Percentiles rank a stretch among this genome's conserved stretches.
Conservation (phyloP, 1,284 basidiomycete species). For the Trametes pubescens region DNA sequence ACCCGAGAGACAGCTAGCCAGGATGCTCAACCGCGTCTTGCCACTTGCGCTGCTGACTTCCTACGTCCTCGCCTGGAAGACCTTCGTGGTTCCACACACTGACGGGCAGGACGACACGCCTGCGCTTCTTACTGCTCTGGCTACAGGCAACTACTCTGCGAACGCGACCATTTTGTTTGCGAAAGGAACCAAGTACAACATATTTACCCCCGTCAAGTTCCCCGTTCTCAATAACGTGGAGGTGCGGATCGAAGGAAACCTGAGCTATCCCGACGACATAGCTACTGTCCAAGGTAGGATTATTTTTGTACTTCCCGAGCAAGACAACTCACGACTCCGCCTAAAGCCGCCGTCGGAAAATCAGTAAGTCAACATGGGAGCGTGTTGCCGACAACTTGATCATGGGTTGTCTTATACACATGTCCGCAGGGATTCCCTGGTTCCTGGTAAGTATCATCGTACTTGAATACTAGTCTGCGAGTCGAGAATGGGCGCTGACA, state of each 20-base stretch:
- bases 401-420: neutral
- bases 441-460: slow-evolving; percentile 49
- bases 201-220: slow-evolving; percentile 65
- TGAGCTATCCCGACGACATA: slow-evolving; percentile 63
- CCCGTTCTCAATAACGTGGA: slow-evolving; percentile 64
- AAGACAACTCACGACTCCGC: neutral
- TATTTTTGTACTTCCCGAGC: neutral
- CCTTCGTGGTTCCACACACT: slow-evolving; percentile 59
- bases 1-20: neutral
- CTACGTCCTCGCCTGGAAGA: slow-evolving; percentile 50
- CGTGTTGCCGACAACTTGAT: neutral
- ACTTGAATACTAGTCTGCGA: no score
- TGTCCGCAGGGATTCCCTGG: slow-evolving; percentile 53
- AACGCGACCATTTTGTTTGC: slow-evolving; percentile 65
- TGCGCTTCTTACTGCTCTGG: slow-evolving; percentile 51
- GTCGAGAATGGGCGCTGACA: no score
- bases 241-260: slow-evolving; percentile 63
- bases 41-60: slow-evolving; percentile 11
- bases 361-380: slow-evolving; percentile 45
- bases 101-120: slow-evolving; percentile 60
- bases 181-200: slow-evolving; percentile 64
- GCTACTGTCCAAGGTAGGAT: slow-evolving; percentile 59
- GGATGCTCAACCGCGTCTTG: neutral
- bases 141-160: slow-evolving; percentile 48
- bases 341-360: slow-evolving; percentile 33